Conservation (phyloP, 75 land plant species). For the Azolla pinnata region DNA sequence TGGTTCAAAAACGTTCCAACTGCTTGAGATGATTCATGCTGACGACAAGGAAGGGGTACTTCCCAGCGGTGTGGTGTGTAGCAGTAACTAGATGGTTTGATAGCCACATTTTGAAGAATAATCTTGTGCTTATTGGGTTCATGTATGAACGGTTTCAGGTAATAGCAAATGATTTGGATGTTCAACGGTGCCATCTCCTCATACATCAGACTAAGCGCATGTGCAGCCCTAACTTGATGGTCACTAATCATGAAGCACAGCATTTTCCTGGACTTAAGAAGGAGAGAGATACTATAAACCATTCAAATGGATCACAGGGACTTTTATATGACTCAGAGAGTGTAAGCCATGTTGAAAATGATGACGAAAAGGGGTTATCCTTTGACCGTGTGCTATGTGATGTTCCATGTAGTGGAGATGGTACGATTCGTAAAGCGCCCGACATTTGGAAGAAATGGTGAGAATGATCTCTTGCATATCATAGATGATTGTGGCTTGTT, state of each 20-base stretch:
- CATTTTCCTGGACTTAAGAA: constrained; percentile 54
- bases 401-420: constrained; percentile 99
- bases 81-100: neutral
- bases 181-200: constrained; percentile 88
- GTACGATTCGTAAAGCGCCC: constrained; percentile 94
- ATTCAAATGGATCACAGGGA: neutral
- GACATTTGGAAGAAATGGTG: constrained; percentile 98
- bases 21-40: constrained; percentile 84
- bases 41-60: constrained; percentile 36
- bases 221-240: constrained; percentile 90
- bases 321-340: constrained; percentile 5
- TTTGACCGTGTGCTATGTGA: constrained; percentile 95
- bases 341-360: constrained; percentile 6
- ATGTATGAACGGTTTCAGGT: constrained; percentile 32
- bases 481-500: no score
- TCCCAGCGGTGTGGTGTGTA: constrained; percentile 70
- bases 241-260: constrained; percentile 98
- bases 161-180: constrained; percentile 93
- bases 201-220: constrained; percentile 98
- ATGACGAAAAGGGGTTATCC: constrained; percentile 22
- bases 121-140: neutral
- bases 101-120: neutral
- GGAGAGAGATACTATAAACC: constrained; percentile 4
- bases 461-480: neutral
- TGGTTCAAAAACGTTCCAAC: constrained; percentile 96